A percentile compares a stretch with the other conserved stretches of the same genome.
Conservation (phyloP, 805 yeast species). For the Pichia nakasei region DNA sequence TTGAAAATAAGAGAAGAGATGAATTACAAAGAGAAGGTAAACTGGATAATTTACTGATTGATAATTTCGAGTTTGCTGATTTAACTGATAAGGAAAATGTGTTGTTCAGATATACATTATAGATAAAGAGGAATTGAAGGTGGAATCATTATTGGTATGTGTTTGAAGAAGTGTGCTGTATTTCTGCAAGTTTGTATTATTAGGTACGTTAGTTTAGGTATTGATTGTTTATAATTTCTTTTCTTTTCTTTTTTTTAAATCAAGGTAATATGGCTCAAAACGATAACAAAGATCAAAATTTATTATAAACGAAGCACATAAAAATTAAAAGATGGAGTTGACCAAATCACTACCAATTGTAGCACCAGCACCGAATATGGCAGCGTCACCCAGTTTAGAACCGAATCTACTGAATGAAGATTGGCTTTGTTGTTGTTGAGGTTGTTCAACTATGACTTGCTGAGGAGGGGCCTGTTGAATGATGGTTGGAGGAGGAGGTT, state of each 20-base stretch:
- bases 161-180: no score
- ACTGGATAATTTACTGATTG: slow-evolving; percentile 6
- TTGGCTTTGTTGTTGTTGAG: slow-evolving; percentile 12
- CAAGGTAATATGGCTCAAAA: no score
- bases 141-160: no score
- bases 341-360: slow-evolving; percentile 84
- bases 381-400: slow-evolving; percentile 86
- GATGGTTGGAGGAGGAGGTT: no score
- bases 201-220: no score
- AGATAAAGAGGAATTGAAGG: no score
- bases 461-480: slow-evolving; percentile 9
- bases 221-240: no score
- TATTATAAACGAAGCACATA: no score
- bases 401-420: slow-evolving; percentile 56
- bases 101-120: slow-evolving; percentile 13
- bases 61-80: slow-evolving; percentile 15
- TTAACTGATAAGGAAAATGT: slow-evolving; percentile 17
- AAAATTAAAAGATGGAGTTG: slow-evolving; percentile 28
- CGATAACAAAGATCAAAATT: no score
- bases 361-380: slow-evolving; percentile 96
- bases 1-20: slow-evolving; percentile 13
- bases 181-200: no score
- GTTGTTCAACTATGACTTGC: slow-evolving; percentile 12
- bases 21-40: slow-evolving; percentile 5
- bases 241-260: no score